phyloP scores from a whole-genome alignment of 495 filamentous ascomycete species.

The Neurospora africana region DNA sequence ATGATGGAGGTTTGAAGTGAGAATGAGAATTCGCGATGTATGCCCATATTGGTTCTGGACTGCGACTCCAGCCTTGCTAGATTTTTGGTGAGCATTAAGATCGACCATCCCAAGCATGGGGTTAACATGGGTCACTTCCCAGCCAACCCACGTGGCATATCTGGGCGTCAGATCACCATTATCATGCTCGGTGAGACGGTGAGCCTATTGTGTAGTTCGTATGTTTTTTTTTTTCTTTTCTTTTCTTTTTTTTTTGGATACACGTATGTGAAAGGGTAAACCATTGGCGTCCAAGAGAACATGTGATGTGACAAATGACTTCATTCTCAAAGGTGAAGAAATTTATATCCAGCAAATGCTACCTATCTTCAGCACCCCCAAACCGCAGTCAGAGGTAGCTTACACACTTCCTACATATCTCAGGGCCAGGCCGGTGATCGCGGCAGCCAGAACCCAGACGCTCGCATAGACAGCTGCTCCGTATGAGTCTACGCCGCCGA shows the following conservation, averaged over 20 bases:
- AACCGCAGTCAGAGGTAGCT: neutral
- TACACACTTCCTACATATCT: constrained; percentile 23
- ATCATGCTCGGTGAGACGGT: neutral
- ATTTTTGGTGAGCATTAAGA: neutral
- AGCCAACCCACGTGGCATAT: neutral
- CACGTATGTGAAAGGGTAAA: neutral
- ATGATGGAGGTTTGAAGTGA: neutral
- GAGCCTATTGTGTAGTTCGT: neutral
- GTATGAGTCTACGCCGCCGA: constrained; percentile 54
- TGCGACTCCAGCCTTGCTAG: neutral
- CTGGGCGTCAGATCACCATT: neutral
- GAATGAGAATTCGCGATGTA: neutral
- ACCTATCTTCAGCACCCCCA: neutral
- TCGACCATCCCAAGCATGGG: neutral
- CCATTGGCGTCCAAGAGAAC: neutral
- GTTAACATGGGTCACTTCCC: neutral
- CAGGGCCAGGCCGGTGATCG: constrained; percentile 47
- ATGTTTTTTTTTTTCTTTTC: neutral
- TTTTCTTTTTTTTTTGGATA: neutral
- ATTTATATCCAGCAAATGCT: neutral
- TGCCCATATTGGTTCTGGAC: neutral
- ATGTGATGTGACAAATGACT: neutral
- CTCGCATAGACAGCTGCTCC: constrained; percentile 61
- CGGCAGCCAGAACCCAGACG: constrained; percentile 55
- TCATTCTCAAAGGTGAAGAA: neutral